These are phyloP conservation scores for Capsicum rhomboideum DNA, from an alignment of 257 asterid species.

Conservation along the genomic window DNA sequence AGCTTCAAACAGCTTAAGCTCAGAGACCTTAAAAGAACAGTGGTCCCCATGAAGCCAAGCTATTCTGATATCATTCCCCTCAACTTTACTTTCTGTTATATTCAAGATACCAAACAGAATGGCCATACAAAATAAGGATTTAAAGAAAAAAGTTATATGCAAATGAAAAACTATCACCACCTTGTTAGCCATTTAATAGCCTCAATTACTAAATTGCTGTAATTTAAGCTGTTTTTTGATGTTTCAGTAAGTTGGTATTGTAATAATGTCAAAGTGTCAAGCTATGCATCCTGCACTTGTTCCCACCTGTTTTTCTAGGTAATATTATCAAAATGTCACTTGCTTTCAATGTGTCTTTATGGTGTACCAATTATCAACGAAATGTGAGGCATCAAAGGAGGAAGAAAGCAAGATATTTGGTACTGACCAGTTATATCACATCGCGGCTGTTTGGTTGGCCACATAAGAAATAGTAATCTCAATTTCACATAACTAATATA, in stretches of 20 bases:
- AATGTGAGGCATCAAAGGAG: not conserved
- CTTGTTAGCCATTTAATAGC: not conserved
- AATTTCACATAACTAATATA: not conserved
- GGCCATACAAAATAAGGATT: not conserved
- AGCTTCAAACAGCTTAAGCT: not conserved
- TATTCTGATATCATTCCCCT: not conserved
- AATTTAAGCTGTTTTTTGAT: not conserved
- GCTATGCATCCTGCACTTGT: not conserved
- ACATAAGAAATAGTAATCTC: not conserved
- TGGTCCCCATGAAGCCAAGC: not conserved
- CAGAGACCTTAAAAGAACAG: not conserved
- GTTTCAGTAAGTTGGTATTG: not conserved
- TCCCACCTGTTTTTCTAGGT: not conserved
- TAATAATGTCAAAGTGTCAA: not conserved
- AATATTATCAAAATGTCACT: not conserved
- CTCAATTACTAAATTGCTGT: not conserved
- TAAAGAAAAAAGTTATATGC: not conserved
- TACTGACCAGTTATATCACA: not conserved
- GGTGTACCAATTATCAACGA: not conserved
- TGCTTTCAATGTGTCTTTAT: not conserved
- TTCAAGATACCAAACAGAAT: not conserved
- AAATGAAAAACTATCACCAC: not conserved
- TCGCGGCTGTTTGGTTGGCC: not conserved
- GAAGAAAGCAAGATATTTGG: not conserved
- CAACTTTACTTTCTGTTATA: not conserved